A percentile compares a stretch with the other conserved stretches of the same genome.
Conservation (phyloP, 2,329 filamentous ascomycete genomes). For the Penicillium concentricum region DNA sequence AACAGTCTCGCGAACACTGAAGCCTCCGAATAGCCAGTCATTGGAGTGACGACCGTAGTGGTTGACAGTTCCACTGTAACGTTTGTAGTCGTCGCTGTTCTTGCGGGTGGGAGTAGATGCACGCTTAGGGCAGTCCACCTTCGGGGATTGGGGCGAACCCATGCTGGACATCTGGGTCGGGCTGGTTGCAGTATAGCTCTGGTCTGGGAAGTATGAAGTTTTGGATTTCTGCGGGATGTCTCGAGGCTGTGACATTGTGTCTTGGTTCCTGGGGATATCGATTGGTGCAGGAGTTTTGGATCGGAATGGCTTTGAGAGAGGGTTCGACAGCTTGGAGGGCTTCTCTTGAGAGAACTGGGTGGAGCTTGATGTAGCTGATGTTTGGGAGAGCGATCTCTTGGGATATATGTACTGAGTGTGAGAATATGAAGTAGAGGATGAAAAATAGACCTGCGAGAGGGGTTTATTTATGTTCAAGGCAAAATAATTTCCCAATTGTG, state of each 20-base stretch:
- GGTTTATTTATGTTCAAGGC: constrained; percentile 19
- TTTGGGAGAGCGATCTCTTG: constrained; percentile 22
- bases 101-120: constrained; percentile 25
- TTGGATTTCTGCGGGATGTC: constrained; percentile 18
- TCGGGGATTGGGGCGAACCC: constrained; percentile 16
- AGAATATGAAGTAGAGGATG: constrained; percentile 1
- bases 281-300: constrained; percentile 26
- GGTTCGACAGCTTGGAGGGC: constrained; percentile 10
- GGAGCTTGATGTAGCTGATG: constrained; percentile 19
- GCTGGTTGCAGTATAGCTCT: constrained; percentile 16
- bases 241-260: constrained; percentile 10
- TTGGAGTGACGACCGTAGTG: constrained; percentile 52
- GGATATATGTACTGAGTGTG: constrained; percentile 15
- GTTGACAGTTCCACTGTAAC: constrained; percentile 42
- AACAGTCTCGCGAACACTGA: constrained; percentile 48
- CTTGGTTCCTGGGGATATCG: constrained; percentile 13
- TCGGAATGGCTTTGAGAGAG: constrained; percentile 19
- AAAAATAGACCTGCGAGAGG: neutral
- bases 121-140: constrained; percentile 16
- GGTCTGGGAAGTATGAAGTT: constrained; percentile 14
- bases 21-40: constrained; percentile 52
- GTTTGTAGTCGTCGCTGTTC: constrained; percentile 36
- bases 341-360: constrained; percentile 19
- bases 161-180: constrained; percentile 20
- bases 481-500: neutral